Percentiles rank a stretch among this genome's conserved stretches.
These are phyloP conservation scores for Clonostachys rosea DNA, from an alignment of 2,329 filamentous ascomycete species.

Conservation along the genomic window DNA sequence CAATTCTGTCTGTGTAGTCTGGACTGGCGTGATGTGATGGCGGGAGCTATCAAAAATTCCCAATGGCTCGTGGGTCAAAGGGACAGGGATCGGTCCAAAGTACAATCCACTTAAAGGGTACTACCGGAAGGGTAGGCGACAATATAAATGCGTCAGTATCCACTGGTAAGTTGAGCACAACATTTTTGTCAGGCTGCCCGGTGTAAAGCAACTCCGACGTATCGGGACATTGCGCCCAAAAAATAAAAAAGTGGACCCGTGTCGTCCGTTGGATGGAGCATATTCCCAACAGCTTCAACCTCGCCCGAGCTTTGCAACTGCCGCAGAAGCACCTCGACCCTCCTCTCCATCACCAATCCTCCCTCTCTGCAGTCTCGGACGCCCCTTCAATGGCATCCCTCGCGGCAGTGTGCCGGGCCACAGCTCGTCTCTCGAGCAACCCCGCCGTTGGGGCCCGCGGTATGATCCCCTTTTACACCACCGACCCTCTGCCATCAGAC, in stretches of 20 bases:
- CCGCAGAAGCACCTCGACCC: conserved; percentile 5
- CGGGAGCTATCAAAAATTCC: too few species aligned
- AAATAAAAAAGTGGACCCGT: background rate
- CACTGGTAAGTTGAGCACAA: too few species aligned
- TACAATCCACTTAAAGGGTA: too few species aligned
- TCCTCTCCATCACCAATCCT: conserved; percentile 8
- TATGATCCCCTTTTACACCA: conserved; percentile 27
- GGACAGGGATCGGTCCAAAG: too few species aligned
- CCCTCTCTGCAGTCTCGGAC: background rate
- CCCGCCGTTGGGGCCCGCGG: conserved; percentile 50
- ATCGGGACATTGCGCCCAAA: background rate
- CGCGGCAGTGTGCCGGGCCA: conserved; percentile 58
- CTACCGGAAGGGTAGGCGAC: too few species aligned
- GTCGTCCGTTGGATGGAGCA: background rate
- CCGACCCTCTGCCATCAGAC: too few species aligned
- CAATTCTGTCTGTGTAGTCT: too few species aligned
- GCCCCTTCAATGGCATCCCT: conserved; percentile 58
- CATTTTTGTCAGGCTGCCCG: too few species aligned
- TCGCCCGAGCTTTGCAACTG: background rate
- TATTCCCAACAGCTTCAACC: conserved; percentile 1
- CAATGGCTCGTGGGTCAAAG: too few species aligned
- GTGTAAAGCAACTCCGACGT: background rate
- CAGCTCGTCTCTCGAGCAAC: conserved; percentile 49
- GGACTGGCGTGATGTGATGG: too few species aligned
- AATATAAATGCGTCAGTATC: too few species aligned